phyloP scores from a whole-genome alignment of 495 filamentous ascomycete species.

The Penicillium nucicola region DNA sequence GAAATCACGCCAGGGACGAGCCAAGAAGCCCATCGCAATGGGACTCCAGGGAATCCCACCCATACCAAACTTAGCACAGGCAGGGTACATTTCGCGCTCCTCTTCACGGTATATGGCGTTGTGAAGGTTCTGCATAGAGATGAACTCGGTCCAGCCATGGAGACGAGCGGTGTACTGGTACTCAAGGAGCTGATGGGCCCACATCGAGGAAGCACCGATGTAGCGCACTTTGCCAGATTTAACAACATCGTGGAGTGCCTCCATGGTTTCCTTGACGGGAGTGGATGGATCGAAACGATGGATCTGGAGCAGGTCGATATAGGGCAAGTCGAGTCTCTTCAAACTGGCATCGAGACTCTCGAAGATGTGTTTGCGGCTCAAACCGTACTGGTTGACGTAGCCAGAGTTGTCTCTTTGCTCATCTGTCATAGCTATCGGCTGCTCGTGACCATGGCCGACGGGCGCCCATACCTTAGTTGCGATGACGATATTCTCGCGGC shows the following conservation, averaged over 20 bases:
- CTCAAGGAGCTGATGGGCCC: conserved; percentile 13
- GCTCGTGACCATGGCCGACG: conserved; percentile 19
- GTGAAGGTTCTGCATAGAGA: conserved; percentile 67
- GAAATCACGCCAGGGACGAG: conserved; percentile 26
- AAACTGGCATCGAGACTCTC: conserved; percentile 67
- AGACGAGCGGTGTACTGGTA: conserved; percentile 36
- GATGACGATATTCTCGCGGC: conserved; percentile 70
- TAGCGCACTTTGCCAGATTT: conserved; percentile 63
- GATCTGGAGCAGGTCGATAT: conserved; percentile 65
- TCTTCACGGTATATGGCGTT: conserved; percentile 67
- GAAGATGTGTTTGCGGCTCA: conserved; percentile 66
- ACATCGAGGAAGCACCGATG: conserved; percentile 52
- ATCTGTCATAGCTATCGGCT: conserved; percentile 19
- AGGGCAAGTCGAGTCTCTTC: conserved; percentile 58
- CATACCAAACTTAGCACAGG: conserved; percentile 64
- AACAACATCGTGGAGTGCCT: conserved; percentile 66
- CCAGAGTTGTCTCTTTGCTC: conserved; percentile 17
- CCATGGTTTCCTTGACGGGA: conserved; percentile 69
- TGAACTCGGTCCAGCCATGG: conserved; percentile 63
- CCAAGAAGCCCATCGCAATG: conserved; percentile 44
- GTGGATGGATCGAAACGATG: conserved; percentile 55
- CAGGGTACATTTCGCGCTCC: conserved; percentile 67
- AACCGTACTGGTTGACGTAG: conserved; percentile 41
- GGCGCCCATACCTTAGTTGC: conserved; percentile 62
- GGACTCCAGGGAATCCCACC: conserved; percentile 56